Evolutionary conservation across 257 asterid genomes (phyloP), one percentile per base, ranked within the genome.

Genomic region (Solanum clarkiae): DNA sequence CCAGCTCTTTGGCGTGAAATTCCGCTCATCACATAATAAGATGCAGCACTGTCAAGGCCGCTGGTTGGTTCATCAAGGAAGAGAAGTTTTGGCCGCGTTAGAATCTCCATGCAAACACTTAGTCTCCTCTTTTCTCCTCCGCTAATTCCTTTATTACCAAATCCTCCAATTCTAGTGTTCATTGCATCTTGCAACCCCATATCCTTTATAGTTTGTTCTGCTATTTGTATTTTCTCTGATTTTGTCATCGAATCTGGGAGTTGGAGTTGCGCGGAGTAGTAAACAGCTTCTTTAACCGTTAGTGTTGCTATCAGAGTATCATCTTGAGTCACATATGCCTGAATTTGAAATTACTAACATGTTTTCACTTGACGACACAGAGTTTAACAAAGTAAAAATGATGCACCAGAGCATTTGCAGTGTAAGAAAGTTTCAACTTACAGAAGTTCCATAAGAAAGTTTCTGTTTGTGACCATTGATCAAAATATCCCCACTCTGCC

Each of bases 41-140:
- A 88, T 11, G 90, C 88, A 13, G 90, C 87, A 11, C 90, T 88
- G 55, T 88, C 90, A 0, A 88, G 86, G 6, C 90, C 90, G 1
- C 90, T 88, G 12, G 90, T 85, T 14, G 90, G 90, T 44, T 88
- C 90, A 26, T 85, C 90, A 3, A 88, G 86, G 49, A 88, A 88
- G 0, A 88, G 83, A 70, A 88, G 87, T 4, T 81, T 14, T 6
- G 90, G 88, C 6, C 86, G 36, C 0, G 87, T 88, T 16, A 86
- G 36, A 20, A 86, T 26, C 24, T 88, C 90, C 2, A 86, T 86
- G 57, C 90, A 88, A 15, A 88, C 68, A 55, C 86, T 88, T 0
- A 83, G 86, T 75, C 90, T 88, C 70, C 86, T 77, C 72, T 77
- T 60, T 54, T 88, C 88, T 8, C 90, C 90, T 1, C 84, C 86